Evolutionary conservation across 345 rosid genomes (phyloP), one percentile per base, ranked within the genome.

Genomic region (Arabis alpina): DNA sequence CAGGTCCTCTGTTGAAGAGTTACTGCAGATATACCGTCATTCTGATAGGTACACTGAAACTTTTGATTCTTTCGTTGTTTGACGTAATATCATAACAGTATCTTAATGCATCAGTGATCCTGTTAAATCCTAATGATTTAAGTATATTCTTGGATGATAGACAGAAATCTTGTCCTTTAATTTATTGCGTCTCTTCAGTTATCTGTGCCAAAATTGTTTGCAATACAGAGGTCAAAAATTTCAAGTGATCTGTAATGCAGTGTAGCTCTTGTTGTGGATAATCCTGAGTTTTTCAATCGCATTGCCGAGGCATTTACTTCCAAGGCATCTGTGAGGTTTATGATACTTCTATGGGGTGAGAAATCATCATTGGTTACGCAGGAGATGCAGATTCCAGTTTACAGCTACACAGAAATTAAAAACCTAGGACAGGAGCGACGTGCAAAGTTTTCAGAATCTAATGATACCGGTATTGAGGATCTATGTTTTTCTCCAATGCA

Each of bases 271-370:
- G 95, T 80, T 64, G 90, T 91, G 75, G 97, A 94, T 72, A 85
- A 74, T 83, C 93, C 97, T 45, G 91, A 91, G 75, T 80, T 94
- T 77, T 89, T 84, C 90, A 87, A 87, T 81, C 90, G 80, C 64
- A 80, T 94, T 54, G 78, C 83, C 8, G 82, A 85, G 66, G 78
- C 77, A 67, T 82, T 94, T 79, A 67, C 55, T 76, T 76, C 86
- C 60, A 79, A 80, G 74, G 84, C 89, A 54, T 55, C 85, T 50
- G 68, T 84, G 69, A 88, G 82, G 61, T 91, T 89, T 78, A 55
- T 89, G 66, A 76, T 94, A 73, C 87, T 91, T 54, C 96, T 94
- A 45, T 94, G 96, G 96, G 99, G 97, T 66, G 87, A 89, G 39
- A 94, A 89, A 79, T 73, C 91, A 36, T 64, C 74, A 70, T 60